Evolutionary conservation across 2,329 filamentous ascomycete genomes (phyloP), one percentile per base, ranked within the genome.

Genomic region (Epichloe glyceriae): DNA sequence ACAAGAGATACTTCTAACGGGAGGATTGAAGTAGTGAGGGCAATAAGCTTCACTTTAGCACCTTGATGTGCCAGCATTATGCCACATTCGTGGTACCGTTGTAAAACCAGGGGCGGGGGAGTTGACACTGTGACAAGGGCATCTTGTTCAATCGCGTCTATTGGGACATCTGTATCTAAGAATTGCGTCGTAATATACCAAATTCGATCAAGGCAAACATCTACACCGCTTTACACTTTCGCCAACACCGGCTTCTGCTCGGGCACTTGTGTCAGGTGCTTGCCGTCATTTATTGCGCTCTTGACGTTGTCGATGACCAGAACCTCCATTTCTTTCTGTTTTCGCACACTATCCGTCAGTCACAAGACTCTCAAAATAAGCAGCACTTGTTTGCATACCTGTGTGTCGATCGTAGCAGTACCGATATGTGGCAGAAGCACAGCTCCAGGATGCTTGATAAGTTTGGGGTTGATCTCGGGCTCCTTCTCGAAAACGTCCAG

Each of bases 351-450:
- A 4, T 30, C 26, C 10, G 30, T 30, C 30, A 30, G 30, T 30
- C 3, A 30, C 30, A 30, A 30, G 30, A 30, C 30, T 30, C 8
- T 30, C 30, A 11, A 30, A 30, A 30, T 30, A 10, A 30, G 10
- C 4, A 10, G 30, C 30, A 30, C 8, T 30, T 1, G 17, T 19
- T 14, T 30, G 45, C 50, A 22, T 20, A 54, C 54, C 55, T 62
- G 47, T 2, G 60, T 62, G 46, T 85, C 82, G 10, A 73, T 65
- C 0, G 80, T 85, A 65, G 73, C 79, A 0, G 82, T 86, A 0
- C 83, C 83, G 67, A 86, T 75, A 59, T 86, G 83, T 37, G 83
- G 83, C 42, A 86, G 64, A 17, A 86, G 66, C 50, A 84, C 68
- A 0, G 82, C 80, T 54, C 78, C 72, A 4, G 74, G 74, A 56